Conservation (phyloP, 2,329 filamentous ascomycete species). For the Venturia aucupariae region DNA sequence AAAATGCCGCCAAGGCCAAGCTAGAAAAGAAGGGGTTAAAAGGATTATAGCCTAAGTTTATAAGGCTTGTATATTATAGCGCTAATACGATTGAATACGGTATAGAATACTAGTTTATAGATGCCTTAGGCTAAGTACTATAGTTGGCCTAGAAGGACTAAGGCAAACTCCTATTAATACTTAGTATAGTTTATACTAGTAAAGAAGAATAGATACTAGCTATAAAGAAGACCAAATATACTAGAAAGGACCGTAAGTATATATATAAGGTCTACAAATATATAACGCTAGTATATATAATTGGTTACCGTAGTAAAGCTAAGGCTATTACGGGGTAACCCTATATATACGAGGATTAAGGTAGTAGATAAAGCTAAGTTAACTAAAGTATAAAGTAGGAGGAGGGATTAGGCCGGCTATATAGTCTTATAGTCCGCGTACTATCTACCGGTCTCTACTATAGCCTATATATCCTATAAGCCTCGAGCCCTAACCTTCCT, state of each 20-base stretch:
- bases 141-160: neutral
- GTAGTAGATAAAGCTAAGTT: too few relatives aligned
- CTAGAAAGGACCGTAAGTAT: too few relatives aligned
- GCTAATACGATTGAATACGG: neutral
- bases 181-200: neutral
- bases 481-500: too few relatives aligned
- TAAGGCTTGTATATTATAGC: neutral
- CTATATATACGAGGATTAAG: too few relatives aligned
- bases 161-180: neutral
- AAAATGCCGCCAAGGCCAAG: too few relatives aligned
- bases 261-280: neutral
- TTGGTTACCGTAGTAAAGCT: neutral
- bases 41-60: neutral
- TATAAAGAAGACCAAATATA: neutral
- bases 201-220: neutral
- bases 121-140: neutral
- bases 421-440: too few relatives aligned
- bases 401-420: too few relatives aligned
- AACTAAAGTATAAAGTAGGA: too few relatives aligned
- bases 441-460: too few relatives aligned
- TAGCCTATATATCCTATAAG: too few relatives aligned
- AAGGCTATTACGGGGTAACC: too few relatives aligned
- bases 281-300: neutral
- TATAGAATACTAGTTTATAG: neutral
- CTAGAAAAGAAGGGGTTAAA: too few relatives aligned